Base-by-base conservation (phyloP, 2,329 filamentous ascomycete genomes). In the Akanthomyces muscarius region DNA sequence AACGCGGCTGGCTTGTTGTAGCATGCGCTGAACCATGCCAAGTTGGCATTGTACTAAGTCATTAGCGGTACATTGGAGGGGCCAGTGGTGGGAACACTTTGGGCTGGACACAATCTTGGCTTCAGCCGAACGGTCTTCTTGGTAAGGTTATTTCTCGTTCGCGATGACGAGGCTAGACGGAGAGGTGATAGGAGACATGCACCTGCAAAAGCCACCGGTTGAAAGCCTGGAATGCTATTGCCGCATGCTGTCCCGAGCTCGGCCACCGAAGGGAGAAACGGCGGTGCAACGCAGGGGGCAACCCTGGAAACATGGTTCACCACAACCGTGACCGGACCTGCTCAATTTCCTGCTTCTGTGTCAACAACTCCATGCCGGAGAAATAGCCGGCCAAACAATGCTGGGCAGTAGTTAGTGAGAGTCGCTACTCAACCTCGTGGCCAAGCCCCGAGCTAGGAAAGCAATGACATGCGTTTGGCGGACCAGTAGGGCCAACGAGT, bases 61-160 rank as follows among this genome's bases (percentile, higher is more conserved):
- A 25, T 48, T 59, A 59, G 56, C 21, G 42, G n/a, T 30, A 21
- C 52, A 28, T 44, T 21, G 30, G 16, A 33, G 45, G 21, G 56
- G 21, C 2, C 21, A n/a, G 55, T 11, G 47, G 38, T 45, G 38
- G 42, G n/a, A 30, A 48, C 33, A 41, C n/a, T 13, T 41, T 25
- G 42, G 42, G 18, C n/a, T 42, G 23, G 6, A 57, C 54, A 44
- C 21, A 44, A 57, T 57, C 54, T 57, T 57, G 54, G 42, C 54
- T 47, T 21, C 25, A 25, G 28, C 28, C 36, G 23, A 57, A 33
- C 13, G 25, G 25, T 7, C n/a, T 21, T 30, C 28, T 47, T 16
- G 42, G 33, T 30, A 21, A 13, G 16, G 13, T 21, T 14, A 18
- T 42, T 60, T 23, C 47, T 28, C 18, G 36, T 42, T 33, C 14